Base-by-base conservation (phyloP, 345 rosid genomes). In the Brassica nigra region DNA sequence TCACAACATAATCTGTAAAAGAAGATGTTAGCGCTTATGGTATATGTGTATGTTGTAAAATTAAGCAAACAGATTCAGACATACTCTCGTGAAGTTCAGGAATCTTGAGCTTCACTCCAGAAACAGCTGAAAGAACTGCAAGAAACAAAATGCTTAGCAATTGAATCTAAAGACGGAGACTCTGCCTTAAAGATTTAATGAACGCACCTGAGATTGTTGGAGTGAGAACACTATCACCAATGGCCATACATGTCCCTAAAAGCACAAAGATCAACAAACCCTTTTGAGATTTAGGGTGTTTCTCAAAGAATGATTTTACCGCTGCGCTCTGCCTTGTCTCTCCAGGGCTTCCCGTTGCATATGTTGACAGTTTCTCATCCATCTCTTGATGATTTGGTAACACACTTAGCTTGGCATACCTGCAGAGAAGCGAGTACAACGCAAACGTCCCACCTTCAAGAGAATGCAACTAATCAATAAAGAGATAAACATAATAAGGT, bases 381-480 rank as follows among this genome's bases (percentile, higher is more conserved):
- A 86, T 76, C 49, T 87, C 90, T 84, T 94, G 97, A 76, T 92
- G 98, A 75, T 94, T 94, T 34, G 97, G 97, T 63, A 90, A 88
- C 76, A 87, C 74, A 67, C 93, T 84, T 69, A 91, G 77, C 81
- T 81, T 91, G 0, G 90, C 92, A 59, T 92, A 89, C 47, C 99
- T 83, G 63, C 97, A 92, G 8, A 92, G 91, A 84, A 95, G 91
- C 14, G 98, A 92, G 78, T 92, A 94, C 79, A 94, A 71, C 14
- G 99, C 95, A 85, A 95, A 88, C 36, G 95, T 90, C 16, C 99
- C 97, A 80, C 97, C 97, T 94, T 71, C 77, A 63, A 3, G 23
- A 74, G 28, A 59, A 80, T 62, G 15, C 20, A 52, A 29, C 8
- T 42, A 5, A 66, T 71, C 37, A 72, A 61, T 12, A 37, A 37